Conservation (phyloP, 495 filamentous ascomycete species). For the Tetracladium setigerum region DNA sequence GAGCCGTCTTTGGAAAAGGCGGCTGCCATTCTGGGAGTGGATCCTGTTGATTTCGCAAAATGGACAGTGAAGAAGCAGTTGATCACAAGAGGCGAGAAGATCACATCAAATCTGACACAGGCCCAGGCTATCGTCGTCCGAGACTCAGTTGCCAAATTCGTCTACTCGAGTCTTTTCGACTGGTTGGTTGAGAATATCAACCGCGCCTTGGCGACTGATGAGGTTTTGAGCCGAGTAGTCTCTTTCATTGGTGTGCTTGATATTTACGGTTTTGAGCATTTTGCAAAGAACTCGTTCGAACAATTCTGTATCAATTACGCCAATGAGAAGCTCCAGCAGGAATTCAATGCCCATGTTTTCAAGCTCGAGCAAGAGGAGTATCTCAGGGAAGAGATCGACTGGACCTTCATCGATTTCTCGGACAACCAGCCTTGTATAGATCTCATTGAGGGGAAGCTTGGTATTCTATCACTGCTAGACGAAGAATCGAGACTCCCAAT, state of each 20-base stretch:
- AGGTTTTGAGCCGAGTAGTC: slow-evolving; percentile 68
- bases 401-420: slow-evolving; percentile 99
- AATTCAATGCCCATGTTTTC: slow-evolving; percentile 99
- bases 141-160: slow-evolving; percentile 97
- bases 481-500: slow-evolving; percentile 96
- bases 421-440: slow-evolving; percentile 99
- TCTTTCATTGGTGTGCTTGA: slow-evolving; percentile 99
- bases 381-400: slow-evolving; percentile 92
- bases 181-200: slow-evolving; percentile 98
- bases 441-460: slow-evolving; percentile 93
- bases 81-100: slow-evolving; percentile 94
- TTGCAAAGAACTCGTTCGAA: slow-evolving; percentile 99
- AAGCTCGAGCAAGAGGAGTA: slow-evolving; percentile 99
- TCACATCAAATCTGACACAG: slow-evolving; percentile 90
- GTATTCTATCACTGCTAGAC: slow-evolving; percentile 85
- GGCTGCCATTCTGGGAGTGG: slow-evolving; percentile 81
- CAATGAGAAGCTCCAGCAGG: slow-evolving; percentile 98
- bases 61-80: slow-evolving; percentile 99
- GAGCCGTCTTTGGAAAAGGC: slow-evolving; percentile 80
- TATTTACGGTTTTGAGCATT: slow-evolving; percentile 99
- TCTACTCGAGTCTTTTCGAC: slow-evolving; percentile 97
- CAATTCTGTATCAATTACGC: slow-evolving; percentile 99
- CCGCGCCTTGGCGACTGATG: slow-evolving; percentile 77
- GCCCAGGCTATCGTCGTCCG: slow-evolving; percentile 91
- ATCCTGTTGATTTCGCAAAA: slow-evolving; percentile 82